phyloP scores from a whole-genome alignment of 352 stramenopile species.

The Globisporangium paroecandrum region DNA sequence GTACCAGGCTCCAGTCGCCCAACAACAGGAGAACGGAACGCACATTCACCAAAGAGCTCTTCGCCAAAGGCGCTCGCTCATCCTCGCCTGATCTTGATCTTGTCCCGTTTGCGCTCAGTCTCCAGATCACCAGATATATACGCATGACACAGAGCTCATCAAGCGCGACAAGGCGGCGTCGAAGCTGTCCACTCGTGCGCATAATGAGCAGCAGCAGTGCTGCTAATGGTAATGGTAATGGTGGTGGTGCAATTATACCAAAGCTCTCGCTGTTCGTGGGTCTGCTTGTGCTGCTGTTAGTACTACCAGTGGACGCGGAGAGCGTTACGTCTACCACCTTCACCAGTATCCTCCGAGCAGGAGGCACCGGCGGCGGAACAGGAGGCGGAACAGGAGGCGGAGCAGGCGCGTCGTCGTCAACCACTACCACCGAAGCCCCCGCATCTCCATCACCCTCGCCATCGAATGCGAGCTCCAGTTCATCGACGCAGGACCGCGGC shows the following conservation, averaged over 20 bases:
- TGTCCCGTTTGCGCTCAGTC: neutral
- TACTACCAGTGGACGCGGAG: neutral
- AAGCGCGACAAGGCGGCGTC: neutral
- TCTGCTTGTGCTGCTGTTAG: neutral
- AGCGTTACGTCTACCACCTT: neutral
- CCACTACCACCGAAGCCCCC: neutral
- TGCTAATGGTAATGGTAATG: too few relatives aligned
- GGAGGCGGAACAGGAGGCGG: neutral
- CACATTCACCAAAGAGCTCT: too few relatives aligned
- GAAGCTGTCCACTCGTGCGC: neutral
- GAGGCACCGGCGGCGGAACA: neutral
- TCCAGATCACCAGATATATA: neutral
- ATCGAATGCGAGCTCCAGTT: neutral
- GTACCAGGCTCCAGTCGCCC: too few relatives aligned
- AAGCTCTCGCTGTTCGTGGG: neutral
- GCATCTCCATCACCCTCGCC: neutral
- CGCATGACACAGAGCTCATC: neutral
- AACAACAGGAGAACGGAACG: too few relatives aligned
- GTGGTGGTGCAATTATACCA: neutral
- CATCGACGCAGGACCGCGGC: neutral
- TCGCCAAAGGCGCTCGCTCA: too few relatives aligned
- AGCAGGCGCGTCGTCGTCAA: neutral
- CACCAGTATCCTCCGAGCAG: neutral
- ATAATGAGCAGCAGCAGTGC: neutral
- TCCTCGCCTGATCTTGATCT: neutral